Evolutionary conservation across 2,329 filamentous ascomycete species (phyloP), one percentile per base, ranked within the genome.

Genomic region (Epichloe elymi): DNA sequence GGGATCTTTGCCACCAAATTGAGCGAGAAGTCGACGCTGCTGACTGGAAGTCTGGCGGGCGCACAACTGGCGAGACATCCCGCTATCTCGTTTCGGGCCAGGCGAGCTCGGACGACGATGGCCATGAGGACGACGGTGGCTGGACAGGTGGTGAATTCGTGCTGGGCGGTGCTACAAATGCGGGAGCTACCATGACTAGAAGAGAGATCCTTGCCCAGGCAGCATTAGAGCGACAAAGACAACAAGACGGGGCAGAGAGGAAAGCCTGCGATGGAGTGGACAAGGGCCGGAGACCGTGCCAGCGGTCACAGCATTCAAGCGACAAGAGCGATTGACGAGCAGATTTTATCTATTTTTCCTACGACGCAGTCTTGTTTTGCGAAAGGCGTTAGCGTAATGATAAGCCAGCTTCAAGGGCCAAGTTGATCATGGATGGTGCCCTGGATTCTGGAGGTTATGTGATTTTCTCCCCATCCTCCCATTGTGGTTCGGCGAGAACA

Each of bases 1-100:
- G 93, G 91, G 79, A 88, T 49, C 66, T 98, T 60, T 95, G 87
- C 58, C 83, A 82, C 58, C 77, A 85, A 71, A 94, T 96, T 61
- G 90, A 97, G 72, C 75, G 76, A 48, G 91, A 96, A 71, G 91
- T 96, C 3, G 83, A 85, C 52, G 72, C 71, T 46, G 85, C 79
- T 15, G 89, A 96, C 70, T 95, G 86, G 83, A 83, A 75, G 61
- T 75, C 75, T 23, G 81, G 82, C 0, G 90, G 90, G 0, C 70
- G 75, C 49, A 79, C 74, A 5, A 67, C 91, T 2, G 81, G 80
- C 71, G 70, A 85, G 73, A 65, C 80, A 71, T 74, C 80, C 70
- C 67, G 76, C 68, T 78, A 76, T 41, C 74, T 79, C 57, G 72
- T 75, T 54, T 72, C 75, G 33, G 73, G 70, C 15, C 63, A 63